Base-by-base conservation (phyloP, 805 yeast genomes). In the Cyberlindnera xylosilytica region DNA sequence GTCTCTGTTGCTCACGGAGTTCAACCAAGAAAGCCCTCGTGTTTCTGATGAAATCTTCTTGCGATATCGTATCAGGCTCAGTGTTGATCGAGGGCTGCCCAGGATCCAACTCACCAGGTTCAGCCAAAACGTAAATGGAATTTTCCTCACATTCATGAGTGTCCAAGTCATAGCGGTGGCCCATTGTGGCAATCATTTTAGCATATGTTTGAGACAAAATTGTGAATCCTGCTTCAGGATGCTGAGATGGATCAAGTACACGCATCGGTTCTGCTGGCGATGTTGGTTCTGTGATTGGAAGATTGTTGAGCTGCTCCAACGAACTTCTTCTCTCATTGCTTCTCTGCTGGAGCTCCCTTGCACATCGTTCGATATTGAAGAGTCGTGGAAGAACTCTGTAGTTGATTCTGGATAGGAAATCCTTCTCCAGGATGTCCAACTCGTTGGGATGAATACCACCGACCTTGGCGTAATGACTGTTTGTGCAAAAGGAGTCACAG, bases 401-500 rank as follows among this genome's bases (percentile, higher is more conserved):
- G 45, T 81, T 78, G 9, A 91, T 91, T 47, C 89, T 71, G 37
- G 76, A 75, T 34, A 91, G 72, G 56, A 93, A 89, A 62, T 93
- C 98, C 40, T 85, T 80, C 60, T 91, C 99, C 36, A 91, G 69
- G 42, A 91, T 73, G 62, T 93, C 93, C 51, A 90, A 69, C 59
- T 89, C 97, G 45, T 80, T 74, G 36, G 83, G 67, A 33, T 87
- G 87, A 4, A 89, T 84, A 46, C 99, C 98, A 3, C 99, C 99
- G 16, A 93, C 97, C 60, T 85, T 86, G 11, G 98, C 96, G 57
- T 93, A 91, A 62, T 93, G 97, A 34, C 83, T 76, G 63, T 90
- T 91, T 13, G 97, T 88, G 64, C 93, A 90, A 63, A 93, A 91
- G 20, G 90, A 83, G 65, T 91, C 99, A 63, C 96, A 89, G 50